Base-by-base conservation (phyloP, 176 grass and related monocot species). In the Otatea glauca region DNA sequence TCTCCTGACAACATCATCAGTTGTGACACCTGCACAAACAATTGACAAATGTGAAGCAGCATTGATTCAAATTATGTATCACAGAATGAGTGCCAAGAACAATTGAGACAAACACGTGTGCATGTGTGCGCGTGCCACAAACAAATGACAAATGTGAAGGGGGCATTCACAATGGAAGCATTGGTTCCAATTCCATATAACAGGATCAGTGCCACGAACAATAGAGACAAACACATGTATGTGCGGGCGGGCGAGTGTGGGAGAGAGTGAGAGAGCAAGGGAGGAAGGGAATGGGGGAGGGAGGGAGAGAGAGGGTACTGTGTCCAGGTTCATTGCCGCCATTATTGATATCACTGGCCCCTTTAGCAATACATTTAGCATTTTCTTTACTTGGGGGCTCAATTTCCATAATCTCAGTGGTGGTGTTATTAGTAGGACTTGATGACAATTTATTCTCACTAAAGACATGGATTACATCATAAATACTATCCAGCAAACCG, bases 401-500 rank as follows among this genome's bases (percentile, higher is more conserved):
- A 10, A 87, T 81, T 86, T 95, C 89, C 87, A 98, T 95, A 71
- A 95, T 74, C 91, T 88, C 87, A n/a, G 88, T 87, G 75, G 91
- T 87, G 35, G 89, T 86, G 41, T 87, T 86, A 75, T 77, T 82
- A 77, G 75, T 77, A 79, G 78, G 76, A 76, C 68, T 81, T 87
- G 71, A 82, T 75, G 70, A 76, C 64, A 58, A 75, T 51, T 86
- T 89, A 86, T 81, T 91, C 85, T 93, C 87, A 89, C 76, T 75
- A 83, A 86, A 86, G 48, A 82, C 78, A 80, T 95, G 89, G 53
- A 95, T 93, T 14, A 75, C 43, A 81, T 98, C 96, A 7, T 98
- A 95, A 77, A 98, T 72, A 77, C 96, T 98, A 78, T 95, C 93
- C 54, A 91, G 76, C 32, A 91, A 71, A 81, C 96, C 96, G 90